Base-by-base conservation (phyloP, 129 eudicot genomes). In the Solidago caesia region DNA sequence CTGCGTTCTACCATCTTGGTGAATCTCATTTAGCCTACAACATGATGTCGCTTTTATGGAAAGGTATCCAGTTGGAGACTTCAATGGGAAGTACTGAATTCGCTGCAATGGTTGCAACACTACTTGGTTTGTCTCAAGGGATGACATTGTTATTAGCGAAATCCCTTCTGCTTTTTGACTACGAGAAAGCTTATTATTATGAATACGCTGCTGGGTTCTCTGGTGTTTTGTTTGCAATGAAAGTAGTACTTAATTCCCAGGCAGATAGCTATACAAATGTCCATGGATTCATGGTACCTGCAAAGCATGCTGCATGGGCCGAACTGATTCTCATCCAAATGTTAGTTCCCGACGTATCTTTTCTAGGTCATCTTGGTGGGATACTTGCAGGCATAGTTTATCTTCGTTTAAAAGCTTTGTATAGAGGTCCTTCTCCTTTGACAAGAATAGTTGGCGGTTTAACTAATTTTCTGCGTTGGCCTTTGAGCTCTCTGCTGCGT, bases 21-120 rank as follows among this genome's bases (percentile, higher is more conserved):
- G 98, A 94, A 48, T 49, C 97, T 45, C 98, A 94, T 81, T 87
- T 94, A 15, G 87, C 85, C 33, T 94, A 81, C 86, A 94, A 94
- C 76, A 94, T 94, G 98, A 68, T 94, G 71, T 94, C 98, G 39
- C 97, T 94, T 45, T 71, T 90, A 71, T 94, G 98, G 98, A 94
- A 94, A 67, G 98, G 98, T 12, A 79, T 90, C 79, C 96, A 88
- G 75, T 67, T 94, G 84, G 97, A 94, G 84, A 75, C 72, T 52
- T 77, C 84, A 75, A 78, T 88, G 96, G 96, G 97, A 46, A 90
- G 97, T 43, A 67, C 60, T 10, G 88, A 94, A 61, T 94, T 81
- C 53, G 88, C 97, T 58, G 82, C 93, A 5, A 94, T 90, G 97
- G 75, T 90, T 80, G 91, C 92, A 9, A 66, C 87, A 46, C 74